These are phyloP conservation scores for Pichia cactophila DNA, from an alignment of 1,139 yeast genomes.

Conservation along the genomic window DNA sequence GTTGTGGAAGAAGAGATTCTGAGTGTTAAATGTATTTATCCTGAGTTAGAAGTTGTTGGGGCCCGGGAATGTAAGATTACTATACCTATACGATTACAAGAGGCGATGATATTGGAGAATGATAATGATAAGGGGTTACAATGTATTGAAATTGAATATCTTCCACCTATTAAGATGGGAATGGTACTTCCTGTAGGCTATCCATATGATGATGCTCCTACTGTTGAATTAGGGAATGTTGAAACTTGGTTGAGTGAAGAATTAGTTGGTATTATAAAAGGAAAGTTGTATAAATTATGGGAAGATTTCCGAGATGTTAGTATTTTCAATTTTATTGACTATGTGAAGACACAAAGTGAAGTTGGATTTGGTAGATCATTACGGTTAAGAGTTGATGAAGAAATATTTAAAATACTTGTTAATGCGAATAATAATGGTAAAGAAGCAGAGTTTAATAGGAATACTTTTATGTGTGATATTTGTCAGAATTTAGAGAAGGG, in stretches of 20 bases:
- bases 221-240: constrained; percentile 1
- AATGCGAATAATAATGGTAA: constrained; percentile 23
- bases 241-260: constrained; percentile 25
- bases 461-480: constrained; percentile 49
- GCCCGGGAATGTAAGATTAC: constrained; percentile 25
- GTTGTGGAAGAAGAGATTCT: constrained; percentile 36
- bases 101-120: constrained; percentile 12
- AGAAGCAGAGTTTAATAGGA: constrained; percentile 30
- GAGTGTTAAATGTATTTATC: constrained; percentile 43
- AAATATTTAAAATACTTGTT: constrained; percentile 18
- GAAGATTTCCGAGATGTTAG: constrained; percentile 35
- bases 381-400: constrained; percentile 1
- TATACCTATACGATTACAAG: constrained; percentile 28
- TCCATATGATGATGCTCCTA: constrained; percentile 18
- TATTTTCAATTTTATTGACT: constrained; percentile 41
- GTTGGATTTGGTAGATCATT: constrained; percentile 12
- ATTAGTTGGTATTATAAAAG: constrained; percentile 17
- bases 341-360: constrained; percentile 30
- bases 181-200: constrained; percentile 30
- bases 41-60: constrained; percentile 32
- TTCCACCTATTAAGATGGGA: constrained; percentile 31
- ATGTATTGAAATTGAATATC: constrained; percentile 21
- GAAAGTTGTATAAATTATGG: constrained; percentile 32
- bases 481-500: constrained; percentile 54
- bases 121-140: neutral